A percentile compares a stretch with the other conserved stretches of the same genome.
These are phyloP conservation scores for Puccinia coronata DNA, from an alignment of 1,284 basidiomycete species.

Conservation along the genomic window DNA sequence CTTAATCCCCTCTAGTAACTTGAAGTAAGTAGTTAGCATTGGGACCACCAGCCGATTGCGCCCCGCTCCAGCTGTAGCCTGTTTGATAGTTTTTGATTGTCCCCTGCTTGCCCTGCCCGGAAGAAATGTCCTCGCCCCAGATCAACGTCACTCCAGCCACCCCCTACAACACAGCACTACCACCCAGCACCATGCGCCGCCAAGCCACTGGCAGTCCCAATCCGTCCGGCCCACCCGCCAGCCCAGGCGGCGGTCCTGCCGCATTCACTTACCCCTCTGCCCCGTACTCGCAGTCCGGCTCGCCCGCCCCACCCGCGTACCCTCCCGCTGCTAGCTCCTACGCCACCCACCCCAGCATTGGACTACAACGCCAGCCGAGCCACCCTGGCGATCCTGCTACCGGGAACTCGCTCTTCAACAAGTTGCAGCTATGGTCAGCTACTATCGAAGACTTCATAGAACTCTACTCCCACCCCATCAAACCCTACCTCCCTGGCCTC, in stretches of 20 bases:
- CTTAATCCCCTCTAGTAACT: no score
- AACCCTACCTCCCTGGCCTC: constrained; percentile 89
- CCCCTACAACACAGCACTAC: constrained; percentile 13
- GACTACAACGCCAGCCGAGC: neutral
- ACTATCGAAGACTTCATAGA: constrained; percentile 86
- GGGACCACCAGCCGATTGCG: no score
- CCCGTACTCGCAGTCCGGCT: constrained; percentile 20
- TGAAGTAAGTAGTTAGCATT: no score
- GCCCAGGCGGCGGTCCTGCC: neutral
- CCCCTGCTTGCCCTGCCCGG: neutral
- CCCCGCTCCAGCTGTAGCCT: no score
- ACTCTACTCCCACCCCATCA: constrained; percentile 86
- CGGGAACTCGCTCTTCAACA: constrained; percentile 7
- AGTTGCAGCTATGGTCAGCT: constrained; percentile 26
- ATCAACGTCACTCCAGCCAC: constrained; percentile 49
- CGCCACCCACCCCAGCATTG: constrained; percentile 14
- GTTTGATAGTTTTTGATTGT: no score
- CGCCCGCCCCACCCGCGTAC: constrained; percentile 2
- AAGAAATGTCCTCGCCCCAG: constrained; percentile 22
- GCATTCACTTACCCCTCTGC: constrained; percentile 33
- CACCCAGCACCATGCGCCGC: constrained; percentile 27
- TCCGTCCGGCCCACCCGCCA: neutral
- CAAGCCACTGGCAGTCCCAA: constrained; percentile 27
- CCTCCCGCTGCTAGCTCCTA: neutral
- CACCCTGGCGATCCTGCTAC: neutral